These are phyloP conservation scores for Annulohypoxylon bovei DNA, from an alignment of 495 filamentous ascomycete genomes.

Conservation along the genomic window DNA sequence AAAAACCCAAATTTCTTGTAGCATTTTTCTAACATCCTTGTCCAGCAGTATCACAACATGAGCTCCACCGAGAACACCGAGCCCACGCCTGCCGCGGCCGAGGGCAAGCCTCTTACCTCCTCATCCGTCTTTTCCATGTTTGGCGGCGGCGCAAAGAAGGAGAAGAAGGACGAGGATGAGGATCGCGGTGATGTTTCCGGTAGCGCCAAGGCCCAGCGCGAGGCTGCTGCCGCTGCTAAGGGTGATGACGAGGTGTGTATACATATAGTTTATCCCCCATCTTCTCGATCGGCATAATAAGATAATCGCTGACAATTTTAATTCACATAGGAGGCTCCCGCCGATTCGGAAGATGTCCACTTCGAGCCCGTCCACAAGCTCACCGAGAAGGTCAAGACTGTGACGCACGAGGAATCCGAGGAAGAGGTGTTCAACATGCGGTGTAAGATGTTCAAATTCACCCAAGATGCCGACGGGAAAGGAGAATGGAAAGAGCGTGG, in stretches of 20 bases:
- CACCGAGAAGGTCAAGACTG: conserved; percentile 94
- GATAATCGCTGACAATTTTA: conserved; percentile 17
- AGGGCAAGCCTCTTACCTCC: conserved; percentile 53
- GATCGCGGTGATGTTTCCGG: conserved; percentile 83
- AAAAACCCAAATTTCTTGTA: background rate
- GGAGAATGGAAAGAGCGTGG: conserved; percentile 99
- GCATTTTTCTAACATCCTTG: conserved; percentile 25
- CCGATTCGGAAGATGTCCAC: conserved; percentile 90
- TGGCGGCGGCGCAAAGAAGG: conserved; percentile 88
- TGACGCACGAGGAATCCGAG: conserved; percentile 98
- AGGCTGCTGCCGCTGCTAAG: conserved; percentile 66
- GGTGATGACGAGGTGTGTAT: conserved; percentile 53
- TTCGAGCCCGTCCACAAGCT: conserved; percentile 96
- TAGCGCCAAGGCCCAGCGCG: conserved; percentile 85
- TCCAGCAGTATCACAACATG: conserved; percentile 47
- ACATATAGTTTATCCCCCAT: background rate
- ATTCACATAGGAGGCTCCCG: conserved; percentile 68
- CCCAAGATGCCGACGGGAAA: conserved; percentile 67
- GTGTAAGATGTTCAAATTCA: conserved; percentile 99
- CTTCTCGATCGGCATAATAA: background rate
- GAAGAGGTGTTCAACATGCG: conserved; percentile 99
- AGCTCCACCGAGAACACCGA: conserved; percentile 55
- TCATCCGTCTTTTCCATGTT: conserved; percentile 93
- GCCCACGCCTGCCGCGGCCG: conserved; percentile 48
- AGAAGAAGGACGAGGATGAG: conserved; percentile 78